phyloP scores from a whole-genome alignment of 805 yeast species.

The Wickerhamomyces tratensis region DNA sequence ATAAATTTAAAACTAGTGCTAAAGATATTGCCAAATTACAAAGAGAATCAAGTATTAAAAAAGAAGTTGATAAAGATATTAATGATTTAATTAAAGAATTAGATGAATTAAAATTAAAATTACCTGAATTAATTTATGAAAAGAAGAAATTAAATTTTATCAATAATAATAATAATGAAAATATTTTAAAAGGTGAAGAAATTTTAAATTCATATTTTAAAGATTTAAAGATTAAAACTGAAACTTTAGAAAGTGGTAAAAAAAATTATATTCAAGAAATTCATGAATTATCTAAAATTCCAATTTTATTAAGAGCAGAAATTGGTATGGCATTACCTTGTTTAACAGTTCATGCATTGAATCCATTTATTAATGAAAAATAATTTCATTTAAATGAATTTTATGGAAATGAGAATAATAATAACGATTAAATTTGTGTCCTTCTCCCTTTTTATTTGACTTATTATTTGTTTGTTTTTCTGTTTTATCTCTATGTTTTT shows the following conservation, averaged over 20 bases:
- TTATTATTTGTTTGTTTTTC: too few relatives aligned
- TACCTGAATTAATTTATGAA: constrained; percentile 29
- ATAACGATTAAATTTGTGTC: too few relatives aligned
- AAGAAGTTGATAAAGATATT: constrained; percentile 12
- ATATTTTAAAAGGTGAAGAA: constrained; percentile 14
- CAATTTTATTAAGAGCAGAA: constrained; percentile 81
- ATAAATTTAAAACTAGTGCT: constrained; percentile 65
- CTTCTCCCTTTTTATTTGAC: too few relatives aligned
- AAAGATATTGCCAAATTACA: constrained; percentile 61
- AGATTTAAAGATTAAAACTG: constrained; percentile 47
- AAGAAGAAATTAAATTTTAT: not conserved
- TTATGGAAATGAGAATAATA: too few relatives aligned
- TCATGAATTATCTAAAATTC: constrained; percentile 66
- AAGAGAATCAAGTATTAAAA: constrained; percentile 8
- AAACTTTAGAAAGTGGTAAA: constrained; percentile 34
- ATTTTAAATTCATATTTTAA: constrained; percentile 50
- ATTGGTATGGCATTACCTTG: constrained; percentile 95
- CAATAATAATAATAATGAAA: constrained; percentile 1
- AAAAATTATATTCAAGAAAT: constrained; percentile 62
- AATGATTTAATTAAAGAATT: constrained; percentile 40
- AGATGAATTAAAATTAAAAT: constrained; percentile 35
- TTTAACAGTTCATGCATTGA: constrained; percentile 80
- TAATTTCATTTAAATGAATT: too few relatives aligned
- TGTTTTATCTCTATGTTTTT: too few relatives aligned
- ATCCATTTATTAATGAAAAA: constrained; percentile 49